Base-by-base conservation (phyloP, 164 flowering plant genomes). In the Sextonia rubra region DNA sequence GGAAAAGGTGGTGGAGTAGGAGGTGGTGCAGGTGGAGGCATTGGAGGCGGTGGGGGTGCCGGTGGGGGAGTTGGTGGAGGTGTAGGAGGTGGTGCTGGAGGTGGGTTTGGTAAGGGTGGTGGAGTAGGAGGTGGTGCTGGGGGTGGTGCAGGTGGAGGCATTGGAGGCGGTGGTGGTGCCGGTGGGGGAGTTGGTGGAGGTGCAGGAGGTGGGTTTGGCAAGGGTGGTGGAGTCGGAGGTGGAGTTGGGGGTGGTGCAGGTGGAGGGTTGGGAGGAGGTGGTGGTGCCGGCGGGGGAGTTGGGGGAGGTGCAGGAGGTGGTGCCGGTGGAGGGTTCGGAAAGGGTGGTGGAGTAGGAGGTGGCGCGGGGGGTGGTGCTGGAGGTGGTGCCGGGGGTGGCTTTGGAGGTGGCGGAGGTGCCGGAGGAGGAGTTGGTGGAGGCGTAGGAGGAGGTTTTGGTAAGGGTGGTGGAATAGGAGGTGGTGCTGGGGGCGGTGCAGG, bases 341-440 rank as follows among this genome's bases (percentile, higher is more conserved):
- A 22, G 3, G 64, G 64, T 61, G 18, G 22, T 14, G 58, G 18
- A 52, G 17, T 52, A 15, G 58, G 58, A 0, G n/a, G 58, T 52
- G 58, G 58, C 12, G 18, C 7, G 0, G 37, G 37, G n/a, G 37
- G 58, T 52, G 58, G 58, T 49, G 18, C 7, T 0, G 37, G 37
- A n/a, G 37, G 15, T 52, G 56, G 56, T 52, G 58, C 18, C 0
- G 58, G 58, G 17, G 58, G 58, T 3, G 26, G 44, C 7, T n/a
- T n/a, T 61, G 64, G 64, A n/a, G 64, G 64, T 61, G 64, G 64
- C 2, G 64, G 64, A 61, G 29, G 64, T n/a, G 64, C 26, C 3
- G 64, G 64, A 15, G 18, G 22, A 12, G 58, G 18, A 17, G 17
- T 52, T 18, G 58, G 58, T 12, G 58, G 58, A 14, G 58, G 58